These are phyloP conservation scores for Cairneyella variabilis DNA, from an alignment of 495 filamentous ascomycete genomes.

Conservation along the genomic window DNA sequence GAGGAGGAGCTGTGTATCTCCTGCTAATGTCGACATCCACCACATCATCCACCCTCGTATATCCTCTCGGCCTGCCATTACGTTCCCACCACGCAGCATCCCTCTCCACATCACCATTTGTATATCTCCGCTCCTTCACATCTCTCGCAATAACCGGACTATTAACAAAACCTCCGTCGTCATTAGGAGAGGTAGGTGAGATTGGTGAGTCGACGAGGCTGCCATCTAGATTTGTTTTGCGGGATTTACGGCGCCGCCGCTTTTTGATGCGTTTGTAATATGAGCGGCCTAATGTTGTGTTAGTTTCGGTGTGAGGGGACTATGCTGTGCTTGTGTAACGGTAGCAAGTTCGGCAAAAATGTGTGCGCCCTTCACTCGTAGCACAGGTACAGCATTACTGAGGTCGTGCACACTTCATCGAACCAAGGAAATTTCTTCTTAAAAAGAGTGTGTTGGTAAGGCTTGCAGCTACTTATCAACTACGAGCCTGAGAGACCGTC, in stretches of 20 bases:
- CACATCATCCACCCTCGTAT: too few relatives aligned
- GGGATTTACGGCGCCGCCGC: neutral
- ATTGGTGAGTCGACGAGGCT: neutral
- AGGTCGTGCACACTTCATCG: too few relatives aligned
- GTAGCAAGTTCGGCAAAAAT: neutral
- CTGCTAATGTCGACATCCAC: too few relatives aligned
- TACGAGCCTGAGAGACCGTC: neutral
- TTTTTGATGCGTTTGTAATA: slow-evolving; percentile 2
- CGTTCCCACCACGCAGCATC: too few relatives aligned
- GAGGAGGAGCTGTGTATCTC: neutral
- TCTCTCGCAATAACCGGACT: too few relatives aligned
- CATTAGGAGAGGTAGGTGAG: neutral
- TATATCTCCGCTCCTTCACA: too few relatives aligned
- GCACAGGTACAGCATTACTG: neutral
- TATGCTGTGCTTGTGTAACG: neutral
- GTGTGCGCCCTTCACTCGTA: neutral
- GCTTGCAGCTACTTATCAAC: too few relatives aligned
- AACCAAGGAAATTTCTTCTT: too few relatives aligned
- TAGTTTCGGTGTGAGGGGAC: neutral
- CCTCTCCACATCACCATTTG: too few relatives aligned
- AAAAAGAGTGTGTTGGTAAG: too few relatives aligned
- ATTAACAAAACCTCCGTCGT: too few relatives aligned
- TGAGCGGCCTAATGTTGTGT: neutral
- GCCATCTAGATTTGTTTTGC: neutral
- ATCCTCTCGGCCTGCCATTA: too few relatives aligned